Evolutionary conservation across 2,329 filamentous ascomycete species (phyloP), one percentile per base, ranked within the genome.

Genomic region (Alternaria arbusti): DNA sequence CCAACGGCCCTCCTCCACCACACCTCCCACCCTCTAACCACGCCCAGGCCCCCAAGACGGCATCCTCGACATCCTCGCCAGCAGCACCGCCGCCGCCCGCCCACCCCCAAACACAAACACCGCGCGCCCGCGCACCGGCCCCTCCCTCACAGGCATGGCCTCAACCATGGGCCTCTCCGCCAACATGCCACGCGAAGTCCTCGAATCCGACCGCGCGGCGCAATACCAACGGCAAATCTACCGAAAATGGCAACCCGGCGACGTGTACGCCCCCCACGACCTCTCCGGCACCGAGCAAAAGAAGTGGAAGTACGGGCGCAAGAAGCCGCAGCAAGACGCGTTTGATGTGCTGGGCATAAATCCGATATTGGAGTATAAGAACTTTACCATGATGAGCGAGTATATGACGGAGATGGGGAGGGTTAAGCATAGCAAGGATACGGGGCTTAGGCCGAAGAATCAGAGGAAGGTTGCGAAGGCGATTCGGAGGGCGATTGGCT

Each of bases 381-480:
- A 99, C 82, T 97, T 97, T 79, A 89, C 92, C 40, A 88, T 99
- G 65, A 91, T 98, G 81, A 91, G 91, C 30, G 94, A 97, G 79
- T 97, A 91, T 79, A 91, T 96, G 75, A 93, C 92, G 1, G 82
- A 90, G 11, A 92, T 93, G 83, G 96, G 95, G 54, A 89, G 94
- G 63, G 97, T 99, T 79, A 91, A 89, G 82, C 89, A 91, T 78
- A 85, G 87, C n/a, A 86, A 80, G 6, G 84, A 90, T 23, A 98
- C 94, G 0, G 93, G 93, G 13, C 84, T 99, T 65, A 87, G 93
- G 61, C 91, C 92, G 3, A 91, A 92, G 69, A 98, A 98, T 84
- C 96, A 99, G 84, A 87, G 96, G 70, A 94, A 91, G 82, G 89
- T 99, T 77, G 92, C 95, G 66, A 97, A 96, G 85, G 95, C 96